Evolutionary conservation across 2,329 filamentous ascomycete genomes (phyloP), one percentile per base, ranked within the genome.

Genomic region (Ramularia endophylla): DNA sequence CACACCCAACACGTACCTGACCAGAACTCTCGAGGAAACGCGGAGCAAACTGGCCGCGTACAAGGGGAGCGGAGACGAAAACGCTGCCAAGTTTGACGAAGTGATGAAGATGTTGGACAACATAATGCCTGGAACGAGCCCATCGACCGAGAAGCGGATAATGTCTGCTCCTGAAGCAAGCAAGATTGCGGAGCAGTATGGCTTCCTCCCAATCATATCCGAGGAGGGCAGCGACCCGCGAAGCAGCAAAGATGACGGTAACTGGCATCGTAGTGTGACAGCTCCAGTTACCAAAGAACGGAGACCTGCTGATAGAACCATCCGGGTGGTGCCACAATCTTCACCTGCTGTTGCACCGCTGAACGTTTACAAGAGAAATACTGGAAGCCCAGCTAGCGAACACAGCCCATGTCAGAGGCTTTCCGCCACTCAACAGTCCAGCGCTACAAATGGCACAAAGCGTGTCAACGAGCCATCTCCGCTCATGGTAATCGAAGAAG

Each of bases 21-120:
- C 73, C 28, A 69, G 69, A 38, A 77, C 78, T 41, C 60, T 82
- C 25, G 69, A 70, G 6, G 77, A 81, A 54, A 78, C 75, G 8
- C 72, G 78, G 15, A 70, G 72, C 27, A 74, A 74, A 47, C 67
- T 82, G 20, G 70, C 76, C 25, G 69, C 72, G 3, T 61, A 60
- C 40, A 69, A 73, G 38, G 68, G 69, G 16, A 68, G 64, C 17
- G 70, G 69, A 55, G 54, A 69, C 54, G 51, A 69, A 53, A 58
- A 65, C 62, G 61, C 72, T 47, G 65, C 67, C 4, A 73, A 78
- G 44, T 68, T 81, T 30, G 70, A 76, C 22, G 73, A 78, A 34
- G 72, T 84, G 17, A 74, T 84, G 33, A 70, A 70, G 36, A 59
- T 62, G 47, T 52, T 64, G 8, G 61, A 64, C 33, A 57, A 53